Conservation (phyloP, 2,329 filamentous ascomycete species). For the Lachnellula cervina region DNA sequence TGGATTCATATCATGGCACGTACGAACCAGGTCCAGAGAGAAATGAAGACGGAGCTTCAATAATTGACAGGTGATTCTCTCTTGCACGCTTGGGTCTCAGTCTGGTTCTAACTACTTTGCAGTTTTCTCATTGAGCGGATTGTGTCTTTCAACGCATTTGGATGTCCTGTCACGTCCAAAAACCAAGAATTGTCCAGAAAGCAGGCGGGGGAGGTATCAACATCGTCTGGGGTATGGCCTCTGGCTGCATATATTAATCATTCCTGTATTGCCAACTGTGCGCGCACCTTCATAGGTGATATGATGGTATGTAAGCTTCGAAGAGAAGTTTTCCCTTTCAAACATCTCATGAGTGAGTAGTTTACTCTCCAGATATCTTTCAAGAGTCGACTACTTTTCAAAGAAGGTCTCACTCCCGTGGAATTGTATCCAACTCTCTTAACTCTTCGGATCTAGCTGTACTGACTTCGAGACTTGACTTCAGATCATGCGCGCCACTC, state of each 20-base stretch:
- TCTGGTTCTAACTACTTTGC: not conserved
- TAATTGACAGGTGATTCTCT: conserved; percentile 42
- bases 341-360: too few relatives aligned
- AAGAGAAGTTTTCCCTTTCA: too few relatives aligned
- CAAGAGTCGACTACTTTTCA: too few relatives aligned
- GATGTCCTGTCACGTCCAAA: conserved; percentile 29
- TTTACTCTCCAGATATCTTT: too few relatives aligned
- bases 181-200: conserved; percentile 17
- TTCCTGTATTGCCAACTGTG: conserved; percentile 43
- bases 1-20: conserved; percentile 37
- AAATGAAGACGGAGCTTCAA: conserved; percentile 33
- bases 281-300: conserved; percentile 49
- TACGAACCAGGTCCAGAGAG: conserved; percentile 32
- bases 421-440: too few relatives aligned
- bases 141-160: conserved; percentile 41
- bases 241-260: conserved; percentile 49
- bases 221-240: conserved; percentile 43
- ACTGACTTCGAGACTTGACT: too few relatives aligned
- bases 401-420: too few relatives aligned
- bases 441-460: too few relatives aligned
- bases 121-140: conserved; percentile 44
- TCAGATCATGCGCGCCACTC: conserved; percentile 41
- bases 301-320: conserved; percentile 32
- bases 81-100: not conserved
- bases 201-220: conserved; percentile 1